Evolutionary conservation across 83 land plant species (phyloP).

Genomic region (Isoetes engelmannii): DNA sequence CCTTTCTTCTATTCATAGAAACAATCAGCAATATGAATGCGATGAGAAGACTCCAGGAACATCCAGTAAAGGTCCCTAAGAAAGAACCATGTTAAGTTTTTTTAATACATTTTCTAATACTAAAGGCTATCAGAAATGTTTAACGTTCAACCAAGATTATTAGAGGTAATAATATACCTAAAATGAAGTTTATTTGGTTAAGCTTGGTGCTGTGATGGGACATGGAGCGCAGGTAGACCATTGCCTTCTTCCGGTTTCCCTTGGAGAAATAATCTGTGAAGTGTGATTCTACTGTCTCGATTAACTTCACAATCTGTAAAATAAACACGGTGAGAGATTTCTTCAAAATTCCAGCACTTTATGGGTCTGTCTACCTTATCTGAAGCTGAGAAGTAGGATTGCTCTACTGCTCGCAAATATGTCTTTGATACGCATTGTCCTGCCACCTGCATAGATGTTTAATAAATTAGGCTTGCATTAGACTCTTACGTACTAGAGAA

Average conservation of each 20-base stretch:
- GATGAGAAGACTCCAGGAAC: conserved; percentile 28
- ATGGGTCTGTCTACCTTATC: conserved; percentile 1
- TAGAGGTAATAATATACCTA: not conserved
- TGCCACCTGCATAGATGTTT: not conserved
- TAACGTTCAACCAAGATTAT: not conserved
- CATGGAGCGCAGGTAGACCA: not conserved
- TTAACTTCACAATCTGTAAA: not conserved
- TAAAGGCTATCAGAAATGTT: not conserved
- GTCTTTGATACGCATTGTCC: not conserved
- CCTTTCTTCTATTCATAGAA: conserved; percentile 10
- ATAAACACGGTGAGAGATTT: not conserved
- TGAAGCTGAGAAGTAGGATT: not conserved
- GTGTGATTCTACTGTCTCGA: not conserved
- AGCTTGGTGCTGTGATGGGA: not conserved
- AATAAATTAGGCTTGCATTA: not conserved
- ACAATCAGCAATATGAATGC: conserved; percentile 31
- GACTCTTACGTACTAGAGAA: too few relatives aligned
- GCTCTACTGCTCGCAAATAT: not conserved
- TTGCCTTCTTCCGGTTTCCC: not conserved
- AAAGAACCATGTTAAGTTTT: not conserved
- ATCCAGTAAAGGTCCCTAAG: conserved; percentile 45
- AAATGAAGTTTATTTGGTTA: not conserved
- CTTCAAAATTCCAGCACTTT: not conserved
- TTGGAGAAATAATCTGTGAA: not conserved
- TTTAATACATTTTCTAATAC: not conserved